phyloP scores from a whole-genome alignment of 129 eudicot genomes.

The Helianthus tuberosus region DNA sequence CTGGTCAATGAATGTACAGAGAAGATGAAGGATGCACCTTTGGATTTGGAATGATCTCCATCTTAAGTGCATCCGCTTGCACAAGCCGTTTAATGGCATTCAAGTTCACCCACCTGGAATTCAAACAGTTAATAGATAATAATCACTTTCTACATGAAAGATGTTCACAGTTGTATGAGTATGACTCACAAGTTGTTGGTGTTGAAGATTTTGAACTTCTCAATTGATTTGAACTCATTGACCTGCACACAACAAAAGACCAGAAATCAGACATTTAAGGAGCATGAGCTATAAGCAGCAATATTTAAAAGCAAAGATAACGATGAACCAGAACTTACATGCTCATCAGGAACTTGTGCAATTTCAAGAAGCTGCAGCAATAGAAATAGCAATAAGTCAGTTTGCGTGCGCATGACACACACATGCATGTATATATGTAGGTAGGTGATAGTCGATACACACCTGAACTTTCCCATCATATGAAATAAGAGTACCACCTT shows the following conservation, averaged over 20 bases:
- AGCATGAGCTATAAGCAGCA: not conserved
- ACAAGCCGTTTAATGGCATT: slow-evolving; percentile 87
- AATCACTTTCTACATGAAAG: slow-evolving; percentile 5
- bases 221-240: slow-evolving; percentile 94
- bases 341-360: slow-evolving; percentile 84
- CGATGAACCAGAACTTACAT: slow-evolving; percentile 46
- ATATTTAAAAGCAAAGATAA: not conserved
- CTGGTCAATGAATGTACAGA: not conserved
- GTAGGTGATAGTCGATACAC: slow-evolving; percentile 11
- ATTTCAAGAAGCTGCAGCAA: slow-evolving; percentile 86
- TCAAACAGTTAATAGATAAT: slow-evolving; percentile 2
- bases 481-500: slow-evolving; percentile 96
- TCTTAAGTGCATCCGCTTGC: slow-evolving; percentile 76
- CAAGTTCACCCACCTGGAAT: slow-evolving; percentile 83
- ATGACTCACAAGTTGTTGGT: slow-evolving; percentile 89
- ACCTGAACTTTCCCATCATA: slow-evolving; percentile 99
- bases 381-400: slow-evolving; percentile 10
- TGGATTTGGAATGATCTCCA: slow-evolving; percentile 98
- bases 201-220: slow-evolving; percentile 97
- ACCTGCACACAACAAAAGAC: slow-evolving; percentile 61
- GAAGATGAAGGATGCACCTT: slow-evolving; percentile 49
- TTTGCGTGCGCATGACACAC: no score
- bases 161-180: not conserved
- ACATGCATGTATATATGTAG: no score
- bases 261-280: slow-evolving; percentile 3